Evolutionary conservation across 2,329 filamentous ascomycete species (phyloP).

Genomic region (Clonostachys rosea): DNA sequence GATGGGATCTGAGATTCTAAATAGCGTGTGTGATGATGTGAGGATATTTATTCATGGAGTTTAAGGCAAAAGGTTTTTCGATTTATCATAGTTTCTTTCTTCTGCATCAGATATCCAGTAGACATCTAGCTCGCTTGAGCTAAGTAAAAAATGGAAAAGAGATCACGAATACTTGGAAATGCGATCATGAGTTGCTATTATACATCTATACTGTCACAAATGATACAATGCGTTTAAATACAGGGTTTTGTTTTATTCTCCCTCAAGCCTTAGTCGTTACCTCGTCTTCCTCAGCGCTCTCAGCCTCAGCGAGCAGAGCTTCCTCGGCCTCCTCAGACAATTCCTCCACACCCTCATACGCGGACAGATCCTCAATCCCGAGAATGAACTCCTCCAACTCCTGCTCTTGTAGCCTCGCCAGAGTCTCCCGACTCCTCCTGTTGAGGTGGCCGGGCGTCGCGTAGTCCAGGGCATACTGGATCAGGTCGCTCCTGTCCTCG

Average conservation of each 20-base stretch:
- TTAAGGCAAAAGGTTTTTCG: too few species aligned
- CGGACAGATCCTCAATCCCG: slow-evolving; percentile 27
- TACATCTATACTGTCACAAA: neutral
- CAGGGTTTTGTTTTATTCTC: too few species aligned
- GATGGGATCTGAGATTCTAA: slow-evolving; percentile 62
- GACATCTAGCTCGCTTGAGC: neutral
- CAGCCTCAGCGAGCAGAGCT: neutral
- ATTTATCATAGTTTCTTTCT: too few species aligned
- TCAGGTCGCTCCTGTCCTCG: slow-evolving; percentile 27
- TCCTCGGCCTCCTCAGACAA: slow-evolving; percentile 30
- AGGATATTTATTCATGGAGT: neutral
- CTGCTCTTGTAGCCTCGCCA: slow-evolving; percentile 25
- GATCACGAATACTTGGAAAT: neutral
- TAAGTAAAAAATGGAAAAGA: neutral
- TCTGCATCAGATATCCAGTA: too few species aligned
- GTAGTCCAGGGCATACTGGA: slow-evolving; percentile 33
- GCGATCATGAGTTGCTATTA: neutral
- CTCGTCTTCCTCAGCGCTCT: too few species aligned
- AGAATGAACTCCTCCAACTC: slow-evolving; percentile 29
- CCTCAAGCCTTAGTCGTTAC: too few species aligned
- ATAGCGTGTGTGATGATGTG: slow-evolving; percentile 3
- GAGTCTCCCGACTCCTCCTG: slow-evolving; percentile 24
- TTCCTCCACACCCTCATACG: slow-evolving; percentile 27
- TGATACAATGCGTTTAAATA: too few species aligned
- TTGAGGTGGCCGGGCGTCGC: slow-evolving; percentile 33